Conservation (phyloP, 352 stramenopile genomes). For the Achlya hypogyna region DNA sequence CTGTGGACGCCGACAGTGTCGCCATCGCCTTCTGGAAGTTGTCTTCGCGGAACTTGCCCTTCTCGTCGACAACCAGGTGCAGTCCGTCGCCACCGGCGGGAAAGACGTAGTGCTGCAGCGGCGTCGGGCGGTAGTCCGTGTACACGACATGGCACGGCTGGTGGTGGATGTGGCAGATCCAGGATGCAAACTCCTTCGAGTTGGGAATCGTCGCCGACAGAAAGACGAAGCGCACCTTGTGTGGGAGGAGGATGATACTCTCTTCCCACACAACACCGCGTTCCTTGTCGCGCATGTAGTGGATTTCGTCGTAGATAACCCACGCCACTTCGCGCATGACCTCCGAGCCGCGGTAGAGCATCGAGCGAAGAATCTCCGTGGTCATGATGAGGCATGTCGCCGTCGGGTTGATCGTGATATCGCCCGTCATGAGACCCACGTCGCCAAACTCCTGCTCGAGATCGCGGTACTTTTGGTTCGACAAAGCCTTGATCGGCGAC, state of each 20-base stretch:
- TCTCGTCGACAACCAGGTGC: slow-evolving; percentile 99
- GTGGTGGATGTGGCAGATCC: slow-evolving; percentile 99
- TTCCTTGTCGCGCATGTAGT: slow-evolving; percentile 98
- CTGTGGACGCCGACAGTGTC: slow-evolving; percentile 49
- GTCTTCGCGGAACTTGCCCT: slow-evolving; percentile 96
- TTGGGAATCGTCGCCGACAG: slow-evolving; percentile 99
- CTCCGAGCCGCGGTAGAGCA: slow-evolving; percentile 94
- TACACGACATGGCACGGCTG: slow-evolving; percentile 99
- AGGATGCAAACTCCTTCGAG: slow-evolving; percentile 92
- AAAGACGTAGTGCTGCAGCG: slow-evolving; percentile 95
- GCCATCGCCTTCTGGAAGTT: slow-evolving; percentile 94
- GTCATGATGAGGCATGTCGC: slow-evolving; percentile 98
- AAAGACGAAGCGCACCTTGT: slow-evolving; percentile 99
- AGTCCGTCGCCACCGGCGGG: slow-evolving; percentile 90
- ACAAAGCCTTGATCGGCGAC: slow-evolving; percentile 97
- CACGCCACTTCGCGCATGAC: slow-evolving; percentile 97
- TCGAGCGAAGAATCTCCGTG: slow-evolving; percentile 95
- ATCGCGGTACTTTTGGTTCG: slow-evolving; percentile 98
- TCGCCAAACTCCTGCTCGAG: slow-evolving; percentile 92
- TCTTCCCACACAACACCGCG: slow-evolving; percentile 97
- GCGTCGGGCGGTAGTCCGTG: slow-evolving; percentile 98
- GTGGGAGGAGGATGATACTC: slow-evolving; percentile 96
- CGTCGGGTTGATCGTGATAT: slow-evolving; percentile 94
- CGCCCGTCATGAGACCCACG: slow-evolving; percentile 96
- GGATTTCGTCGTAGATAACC: slow-evolving; percentile 96